These are phyloP conservation scores for Colletotrichum agaves DNA, from an alignment of 2,329 filamentous ascomycete genomes.

Conservation along the genomic window DNA sequence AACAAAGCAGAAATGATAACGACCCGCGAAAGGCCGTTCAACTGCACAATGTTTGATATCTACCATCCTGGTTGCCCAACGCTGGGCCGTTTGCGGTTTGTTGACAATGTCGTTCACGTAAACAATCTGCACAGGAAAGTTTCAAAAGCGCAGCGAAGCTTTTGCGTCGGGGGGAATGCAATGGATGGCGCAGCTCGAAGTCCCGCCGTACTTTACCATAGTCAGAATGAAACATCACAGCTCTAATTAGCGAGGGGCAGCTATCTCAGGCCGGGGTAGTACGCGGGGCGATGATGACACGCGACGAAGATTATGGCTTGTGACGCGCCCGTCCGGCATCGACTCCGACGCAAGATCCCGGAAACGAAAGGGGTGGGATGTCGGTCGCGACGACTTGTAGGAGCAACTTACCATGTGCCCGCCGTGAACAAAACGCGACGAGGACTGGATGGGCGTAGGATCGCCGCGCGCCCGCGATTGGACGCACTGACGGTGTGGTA, in stretches of 20 bases:
- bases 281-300: not conserved
- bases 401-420: not conserved
- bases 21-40: not conserved
- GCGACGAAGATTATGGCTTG: not conserved
- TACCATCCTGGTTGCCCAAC: not conserved
- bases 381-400: not conserved
- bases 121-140: not conserved
- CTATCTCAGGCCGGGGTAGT: not conserved
- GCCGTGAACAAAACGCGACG: not conserved
- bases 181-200: conserved; percentile 3
- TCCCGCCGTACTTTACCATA: not conserved
- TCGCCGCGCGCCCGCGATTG: not conserved
- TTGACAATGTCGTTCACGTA: not conserved
- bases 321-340: conserved; percentile 5
- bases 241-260: not conserved
- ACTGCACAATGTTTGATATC: not conserved
- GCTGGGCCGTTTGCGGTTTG: not conserved
- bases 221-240: not conserved
- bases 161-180: not conserved
- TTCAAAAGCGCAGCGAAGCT: not conserved
- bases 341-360: conserved; percentile 3
- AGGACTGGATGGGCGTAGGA: not conserved
- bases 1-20: conserved; percentile 9
- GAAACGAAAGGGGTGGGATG: conserved; percentile 2
- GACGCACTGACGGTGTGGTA: not conserved